Evolutionary conservation across 1,284 basidiomycete genomes (phyloP).

Genomic region (Heterobasidion parviporum): DNA sequence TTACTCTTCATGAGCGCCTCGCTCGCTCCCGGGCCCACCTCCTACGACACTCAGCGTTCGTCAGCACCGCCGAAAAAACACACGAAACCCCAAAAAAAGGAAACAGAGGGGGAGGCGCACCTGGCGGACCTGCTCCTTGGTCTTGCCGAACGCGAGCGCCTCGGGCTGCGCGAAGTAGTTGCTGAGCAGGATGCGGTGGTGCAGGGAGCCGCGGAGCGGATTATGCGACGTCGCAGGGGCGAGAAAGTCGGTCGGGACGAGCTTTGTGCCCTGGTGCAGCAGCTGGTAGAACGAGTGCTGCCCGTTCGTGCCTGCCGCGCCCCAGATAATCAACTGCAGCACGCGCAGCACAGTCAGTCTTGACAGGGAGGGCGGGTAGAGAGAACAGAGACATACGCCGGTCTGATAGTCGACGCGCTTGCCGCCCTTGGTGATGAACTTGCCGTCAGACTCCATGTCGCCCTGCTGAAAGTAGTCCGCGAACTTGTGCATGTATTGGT

Average conservation of each 20-base stretch:
- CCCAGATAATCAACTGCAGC: conserved; percentile 92
- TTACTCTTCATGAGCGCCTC: conserved; percentile 91
- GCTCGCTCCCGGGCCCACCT: conserved; percentile 72
- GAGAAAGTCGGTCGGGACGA: conserved; percentile 93
- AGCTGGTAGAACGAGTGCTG: conserved; percentile 99
- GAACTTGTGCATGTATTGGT: conserved; percentile 98
- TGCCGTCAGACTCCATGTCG: conserved; percentile 99
- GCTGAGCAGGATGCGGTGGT: conserved; percentile 94
- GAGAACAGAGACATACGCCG: conserved; percentile 54
- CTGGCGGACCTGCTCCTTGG: conserved; percentile 75
- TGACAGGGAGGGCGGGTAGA: background rate
- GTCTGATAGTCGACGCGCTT: conserved; percentile 94
- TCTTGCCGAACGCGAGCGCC: conserved; percentile 96
- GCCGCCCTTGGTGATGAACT: conserved; percentile 91
- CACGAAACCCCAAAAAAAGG: background rate
- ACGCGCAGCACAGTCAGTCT: background rate
- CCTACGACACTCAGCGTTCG: conserved; percentile 29
- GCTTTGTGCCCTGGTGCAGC: conserved; percentile 90
- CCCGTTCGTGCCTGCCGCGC: conserved; percentile 95
- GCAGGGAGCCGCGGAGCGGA: conserved; percentile 78
- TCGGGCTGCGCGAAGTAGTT: conserved; percentile 99
- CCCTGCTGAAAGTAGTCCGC: conserved; percentile 99
- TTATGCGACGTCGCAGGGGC: conserved; percentile 93
- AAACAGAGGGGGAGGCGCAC: conserved; percentile 10
- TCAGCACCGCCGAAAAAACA: background rate